phyloP scores from a whole-genome alignment of 805 yeast genomes.

The Saccharomycopsis oosterbeekiorum region DNA sequence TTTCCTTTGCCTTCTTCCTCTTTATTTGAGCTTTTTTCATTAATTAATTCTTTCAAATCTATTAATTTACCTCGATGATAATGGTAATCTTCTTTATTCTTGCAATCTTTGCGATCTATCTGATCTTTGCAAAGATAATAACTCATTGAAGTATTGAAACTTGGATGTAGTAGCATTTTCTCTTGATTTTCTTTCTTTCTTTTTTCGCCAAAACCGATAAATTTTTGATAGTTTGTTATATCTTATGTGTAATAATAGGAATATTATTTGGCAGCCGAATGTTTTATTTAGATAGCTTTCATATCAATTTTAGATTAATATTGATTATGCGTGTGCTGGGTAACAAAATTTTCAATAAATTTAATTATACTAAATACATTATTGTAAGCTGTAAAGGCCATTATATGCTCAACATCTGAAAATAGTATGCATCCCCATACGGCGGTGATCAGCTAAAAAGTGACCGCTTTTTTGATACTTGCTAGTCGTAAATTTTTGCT shows the following conservation, averaged over 20 bases:
- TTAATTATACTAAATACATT: not conserved
- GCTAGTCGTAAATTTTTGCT: not conserved
- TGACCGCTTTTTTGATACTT: not conserved
- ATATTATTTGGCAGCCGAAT: too few species aligned
- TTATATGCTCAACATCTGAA: not conserved
- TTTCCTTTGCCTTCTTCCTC: constrained; percentile 11
- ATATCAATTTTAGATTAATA: too few species aligned
- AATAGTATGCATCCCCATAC: not conserved
- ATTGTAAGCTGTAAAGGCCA: not conserved
- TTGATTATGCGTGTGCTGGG: too few species aligned
- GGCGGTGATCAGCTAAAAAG: not conserved
- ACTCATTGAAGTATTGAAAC: not conserved
- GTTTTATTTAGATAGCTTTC: too few species aligned
- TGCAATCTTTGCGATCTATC: not conserved
- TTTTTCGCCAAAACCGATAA: not conserved
- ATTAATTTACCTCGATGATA: too few species aligned
- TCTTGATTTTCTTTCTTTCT: not conserved
- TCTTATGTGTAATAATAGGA: not conserved
- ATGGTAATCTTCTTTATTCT: not conserved
- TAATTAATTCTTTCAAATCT: not conserved
- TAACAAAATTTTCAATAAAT: too few species aligned
- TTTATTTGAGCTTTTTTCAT: not conserved
- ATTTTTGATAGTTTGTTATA: too few species aligned
- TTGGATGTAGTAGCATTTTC: not conserved
- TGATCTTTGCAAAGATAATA: constrained; percentile 2